Evolutionary conservation across 2,329 filamentous ascomycete species (phyloP), one percentile per base, ranked within the genome.

Genomic region (Fusarium vanettenii): DNA sequence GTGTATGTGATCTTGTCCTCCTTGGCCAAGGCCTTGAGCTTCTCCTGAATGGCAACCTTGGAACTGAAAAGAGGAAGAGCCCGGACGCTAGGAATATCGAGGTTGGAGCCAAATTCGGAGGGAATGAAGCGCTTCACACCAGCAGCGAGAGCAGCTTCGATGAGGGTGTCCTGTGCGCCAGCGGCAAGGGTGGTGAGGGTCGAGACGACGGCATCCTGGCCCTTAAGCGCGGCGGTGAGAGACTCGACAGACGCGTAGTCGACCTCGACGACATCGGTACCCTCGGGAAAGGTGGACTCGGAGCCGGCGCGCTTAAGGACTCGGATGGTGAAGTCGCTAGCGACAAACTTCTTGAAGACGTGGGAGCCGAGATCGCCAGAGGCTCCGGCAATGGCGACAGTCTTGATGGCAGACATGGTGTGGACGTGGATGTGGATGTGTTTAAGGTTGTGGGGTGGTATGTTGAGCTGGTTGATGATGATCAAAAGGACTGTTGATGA

Each of bases 81-180:
- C 64, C 83, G 72, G 56, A 80, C 74, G 62, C 85, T 79, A 9
- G 80, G 80, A 22, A 80, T 65, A 20, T 62, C 39, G 11, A 82
- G 66, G 82, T 86, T 80, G 50, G 79, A 76, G 37, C 85, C 85
- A 59, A 87, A 93, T 69, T 92, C 90, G 3, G 88, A 88, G 3
- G 91, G 90, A 35, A 93, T 81, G 82, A 92, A 91, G 14, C 90
- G 86, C 78, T 90, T 85, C 0, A 93, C 89, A 6, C 90, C 90
- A 5, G 90, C 89, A 5, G 86, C 86, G 31, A 90, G 82, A 35
- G 90, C 87, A 1, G 90, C 91, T 35, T 92, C 87, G 52, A 92
- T 85, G 55, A 92, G 82, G 13, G 86, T 79, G 10, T 62, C 41
- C 63, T 83, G 82, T 8, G 66, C 66, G 25, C 82, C 82, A 45